Percentiles rank a stretch among this genome's conserved stretches.
These are phyloP conservation scores for Kregervanrija fluxuum DNA, from an alignment of 805 yeast species.

Conservation along the genomic window DNA sequence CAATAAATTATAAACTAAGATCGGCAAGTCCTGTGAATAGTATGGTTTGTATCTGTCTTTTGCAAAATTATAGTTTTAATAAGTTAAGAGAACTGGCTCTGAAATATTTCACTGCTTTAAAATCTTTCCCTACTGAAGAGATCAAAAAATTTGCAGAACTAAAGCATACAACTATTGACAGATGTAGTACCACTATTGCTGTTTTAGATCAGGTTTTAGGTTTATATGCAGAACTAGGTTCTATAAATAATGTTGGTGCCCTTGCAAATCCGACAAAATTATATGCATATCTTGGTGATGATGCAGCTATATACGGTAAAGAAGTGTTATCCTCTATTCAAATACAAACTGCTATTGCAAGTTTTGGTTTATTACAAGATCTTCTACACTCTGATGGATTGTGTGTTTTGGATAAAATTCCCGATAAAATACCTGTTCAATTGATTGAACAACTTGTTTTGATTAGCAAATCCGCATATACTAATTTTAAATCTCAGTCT, in stretches of 20 bases:
- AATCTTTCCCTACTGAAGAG: constrained; percentile 11
- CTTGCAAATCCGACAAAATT: constrained; percentile 32
- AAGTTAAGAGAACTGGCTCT: constrained; percentile 23
- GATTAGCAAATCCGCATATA: constrained; percentile 36
- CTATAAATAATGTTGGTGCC: constrained; percentile 25
- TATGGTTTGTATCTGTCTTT: constrained; percentile 38
- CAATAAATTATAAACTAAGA: constrained; percentile 18
- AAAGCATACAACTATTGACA: constrained; percentile 20
- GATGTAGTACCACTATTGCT: constrained; percentile 18
- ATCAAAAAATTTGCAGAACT: constrained; percentile 12
- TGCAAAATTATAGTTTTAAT: constrained; percentile 44
- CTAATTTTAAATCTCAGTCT: constrained; percentile 28
- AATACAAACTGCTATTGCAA: constrained; percentile 35
- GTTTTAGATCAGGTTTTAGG: constrained; percentile 27
- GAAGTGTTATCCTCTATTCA: constrained; percentile 22
- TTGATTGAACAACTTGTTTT: constrained; percentile 40
- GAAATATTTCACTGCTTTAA: constrained; percentile 19
- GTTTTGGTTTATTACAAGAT: constrained; percentile 32
- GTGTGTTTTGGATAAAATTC: constrained; percentile 13
- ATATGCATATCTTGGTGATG: constrained; percentile 29
- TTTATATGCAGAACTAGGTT: constrained; percentile 39
- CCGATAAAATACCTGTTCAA: constrained; percentile 26
- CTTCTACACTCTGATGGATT: constrained; percentile 25
- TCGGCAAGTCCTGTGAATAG: constrained; percentile 28
- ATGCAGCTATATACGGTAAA: constrained; percentile 17